Percentiles rank a stretch among this genome's conserved stretches.
phyloP scores from a whole-genome alignment of 306 rosid genomes.

The Ziziphus jujuba region DNA sequence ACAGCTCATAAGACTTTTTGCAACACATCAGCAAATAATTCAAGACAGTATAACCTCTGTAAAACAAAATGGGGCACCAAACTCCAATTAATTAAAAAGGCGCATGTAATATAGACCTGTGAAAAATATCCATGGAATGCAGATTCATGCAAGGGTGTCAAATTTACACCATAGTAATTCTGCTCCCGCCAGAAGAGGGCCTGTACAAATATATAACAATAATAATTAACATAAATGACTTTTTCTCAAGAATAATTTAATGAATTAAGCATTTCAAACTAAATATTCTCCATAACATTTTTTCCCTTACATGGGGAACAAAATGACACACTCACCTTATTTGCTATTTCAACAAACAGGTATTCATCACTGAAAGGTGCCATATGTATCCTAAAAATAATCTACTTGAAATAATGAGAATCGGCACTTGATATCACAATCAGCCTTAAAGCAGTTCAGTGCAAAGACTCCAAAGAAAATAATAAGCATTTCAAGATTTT shows the following conservation, averaged over 20 bases:
- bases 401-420: constrained; percentile 42
- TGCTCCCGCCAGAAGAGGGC: constrained; percentile 99
- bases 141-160: constrained; percentile 81
- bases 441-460: background rate
- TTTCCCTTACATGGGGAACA: background rate
- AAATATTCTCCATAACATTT: background rate
- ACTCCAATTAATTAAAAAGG: constrained; percentile 5
- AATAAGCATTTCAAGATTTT: constrained; percentile 7
- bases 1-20: background rate
- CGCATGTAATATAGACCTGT: constrained; percentile 52
- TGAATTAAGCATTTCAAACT: background rate
- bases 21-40: constrained; percentile 1
- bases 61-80: background rate
- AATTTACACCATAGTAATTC: constrained; percentile 89
- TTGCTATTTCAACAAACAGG: constrained; percentile 90
- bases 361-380: constrained; percentile 99
- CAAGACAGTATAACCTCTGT: constrained; percentile 3
- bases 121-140: constrained; percentile 94
- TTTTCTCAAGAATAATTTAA: too few relatives aligned
- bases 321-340: constrained; percentile 61
- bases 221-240: background rate
- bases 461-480: constrained; percentile 13
- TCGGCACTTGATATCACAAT: background rate
- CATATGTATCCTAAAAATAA: constrained; percentile 89
- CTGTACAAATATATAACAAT: constrained; percentile 28